Evolutionary conservation across 1,284 basidiomycete genomes (phyloP).

Genomic region (Mycena sp.): DNA sequence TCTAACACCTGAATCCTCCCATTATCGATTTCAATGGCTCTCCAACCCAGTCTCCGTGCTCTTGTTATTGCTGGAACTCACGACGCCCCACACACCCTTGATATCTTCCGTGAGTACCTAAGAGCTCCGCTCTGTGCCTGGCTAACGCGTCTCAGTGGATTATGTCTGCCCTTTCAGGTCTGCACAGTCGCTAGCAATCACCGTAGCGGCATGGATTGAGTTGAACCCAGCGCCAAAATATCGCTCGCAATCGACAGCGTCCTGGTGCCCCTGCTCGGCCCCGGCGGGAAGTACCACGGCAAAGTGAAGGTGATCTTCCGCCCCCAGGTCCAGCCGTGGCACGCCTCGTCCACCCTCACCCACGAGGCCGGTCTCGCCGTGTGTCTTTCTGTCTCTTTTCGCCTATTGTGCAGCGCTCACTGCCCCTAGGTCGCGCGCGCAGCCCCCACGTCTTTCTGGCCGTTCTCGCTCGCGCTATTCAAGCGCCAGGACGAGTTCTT

Average conservation of each 20-base stretch:
- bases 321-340: constrained; percentile 89
- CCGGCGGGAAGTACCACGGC: constrained; percentile 76
- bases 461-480: constrained; percentile 75
- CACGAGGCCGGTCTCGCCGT: constrained; percentile 89
- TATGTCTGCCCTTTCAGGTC: constrained; percentile 90
- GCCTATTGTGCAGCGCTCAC: neutral
- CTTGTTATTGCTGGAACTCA: constrained; percentile 75
- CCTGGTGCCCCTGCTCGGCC: constrained; percentile 65
- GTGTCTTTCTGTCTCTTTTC: constrained; percentile 34
- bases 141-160: constrained; percentile 63
- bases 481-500: constrained; percentile 80
- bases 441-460: constrained; percentile 83
- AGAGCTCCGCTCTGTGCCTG: neutral
- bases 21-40: constrained; percentile 72
- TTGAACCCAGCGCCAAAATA: constrained; percentile 63
- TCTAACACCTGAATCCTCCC: too few species aligned
- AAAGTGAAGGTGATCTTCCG: constrained; percentile 85
- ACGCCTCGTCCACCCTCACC: constrained; percentile 75
- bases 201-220: neutral
- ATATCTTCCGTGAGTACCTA: constrained; percentile 73
- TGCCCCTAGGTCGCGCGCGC: constrained; percentile 68
- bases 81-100: constrained; percentile 83
- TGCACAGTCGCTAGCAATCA: neutral
- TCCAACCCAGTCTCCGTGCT: constrained; percentile 81
- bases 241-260: constrained; percentile 66